Evolutionary conservation across 1,284 basidiomycete genomes (phyloP), one percentile per base, ranked within the genome.

Genomic region (Gymnopus androsaceus): DNA sequence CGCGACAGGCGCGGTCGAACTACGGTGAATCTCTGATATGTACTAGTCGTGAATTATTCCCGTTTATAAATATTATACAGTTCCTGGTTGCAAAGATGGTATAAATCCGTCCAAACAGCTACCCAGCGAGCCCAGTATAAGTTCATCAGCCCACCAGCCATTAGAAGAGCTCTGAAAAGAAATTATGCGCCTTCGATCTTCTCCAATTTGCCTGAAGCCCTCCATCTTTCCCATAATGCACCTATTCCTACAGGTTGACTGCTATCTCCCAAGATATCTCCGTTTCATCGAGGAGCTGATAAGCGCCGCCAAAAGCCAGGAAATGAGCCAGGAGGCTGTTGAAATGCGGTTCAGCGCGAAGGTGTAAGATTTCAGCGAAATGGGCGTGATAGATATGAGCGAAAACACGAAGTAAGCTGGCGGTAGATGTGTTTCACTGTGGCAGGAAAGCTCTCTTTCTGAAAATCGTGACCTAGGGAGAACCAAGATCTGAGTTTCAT

Each of bases 301-400:
- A 98, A 63, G 97, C 87, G 67, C 88, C 84, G 19, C 92, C 90
- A 66, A 98, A 98, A 0, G 94, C 94, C 54, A 98, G 77, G 75
- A 96, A 98, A 73, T 98, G 95, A 0, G 95, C 95, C 69, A 98
- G 98, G 34, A 98, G 84, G 14, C 91, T 94, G 73, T 98, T 98
- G 77, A 98, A 95, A 72, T 98, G 95, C 0, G 94, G 95, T 67
- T 98, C 95, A 34, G 92, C 88, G 47, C 92, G 92, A 19, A 98
- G 82, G 69, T 98, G 94, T 11, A 98, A 82, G 65, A 98, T 91
- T 63, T 94, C 87, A 9, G 82, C 79, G 69, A 95, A 98, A 70
- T 98, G 96, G 4, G 94, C 92, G 70, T 98, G 89, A 71, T 98
- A 98, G 63, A 98, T 87, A 76, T 98, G 96, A 2, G 96, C 95